Conservation (phyloP, 164 flowering plant species). For the Nymphaea thermarum region DNA sequence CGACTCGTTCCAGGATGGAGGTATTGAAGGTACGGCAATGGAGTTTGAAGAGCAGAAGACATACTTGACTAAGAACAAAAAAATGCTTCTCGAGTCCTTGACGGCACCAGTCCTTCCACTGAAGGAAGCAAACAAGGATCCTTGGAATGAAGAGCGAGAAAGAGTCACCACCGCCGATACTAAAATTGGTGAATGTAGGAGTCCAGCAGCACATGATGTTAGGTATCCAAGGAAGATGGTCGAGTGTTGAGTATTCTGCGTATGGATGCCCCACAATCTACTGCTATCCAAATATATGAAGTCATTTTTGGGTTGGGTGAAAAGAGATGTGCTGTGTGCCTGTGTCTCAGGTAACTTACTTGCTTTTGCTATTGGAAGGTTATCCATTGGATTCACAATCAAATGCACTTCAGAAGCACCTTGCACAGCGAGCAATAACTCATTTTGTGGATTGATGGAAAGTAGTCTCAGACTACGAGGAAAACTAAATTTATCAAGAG, state of each 20-base stretch:
- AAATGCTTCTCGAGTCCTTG: no score
- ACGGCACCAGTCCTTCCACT: no score
- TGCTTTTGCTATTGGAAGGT: constrained; percentile 72
- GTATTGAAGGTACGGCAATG: no score
- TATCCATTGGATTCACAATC: constrained; percentile 57
- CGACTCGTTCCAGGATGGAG: no score
- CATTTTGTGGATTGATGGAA: constrained; percentile 44
- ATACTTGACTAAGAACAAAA: no score
- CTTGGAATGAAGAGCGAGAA: no score
- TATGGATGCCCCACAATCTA: constrained; percentile 23
- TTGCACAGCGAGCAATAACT: constrained; percentile 28
- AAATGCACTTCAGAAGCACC: constrained; percentile 32
- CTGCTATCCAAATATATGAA: constrained; percentile 34
- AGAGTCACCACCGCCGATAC: no score
- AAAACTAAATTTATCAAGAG: constrained; percentile 8
- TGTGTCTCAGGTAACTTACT: constrained; percentile 24
- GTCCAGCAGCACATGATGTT: no score
- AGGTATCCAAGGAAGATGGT: constrained; percentile 35
- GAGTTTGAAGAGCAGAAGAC: no score
- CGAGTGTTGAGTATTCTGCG: constrained; percentile 50
- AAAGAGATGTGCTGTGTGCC: constrained; percentile 16
- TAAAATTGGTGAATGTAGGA: no score
- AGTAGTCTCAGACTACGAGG: constrained; percentile 20
- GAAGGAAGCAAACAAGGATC: no score
- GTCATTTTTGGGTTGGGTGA: constrained; percentile 20